A percentile compares a stretch with the other conserved stretches of the same genome.
Conservation (phyloP, 1,284 basidiomycete species). For the Cutaneotrichosporon cavernicola region DNA sequence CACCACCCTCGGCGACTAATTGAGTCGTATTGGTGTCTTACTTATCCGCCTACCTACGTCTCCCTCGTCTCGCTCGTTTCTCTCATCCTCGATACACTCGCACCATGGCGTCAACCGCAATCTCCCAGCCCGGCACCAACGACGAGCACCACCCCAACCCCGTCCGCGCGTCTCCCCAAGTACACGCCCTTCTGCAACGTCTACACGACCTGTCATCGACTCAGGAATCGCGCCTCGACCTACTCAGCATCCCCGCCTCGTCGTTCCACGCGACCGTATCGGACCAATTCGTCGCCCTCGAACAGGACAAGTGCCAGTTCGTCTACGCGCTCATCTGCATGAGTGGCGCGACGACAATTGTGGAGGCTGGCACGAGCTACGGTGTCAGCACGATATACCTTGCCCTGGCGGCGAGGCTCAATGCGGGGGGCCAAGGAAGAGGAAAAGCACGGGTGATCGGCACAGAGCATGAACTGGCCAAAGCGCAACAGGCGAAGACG, state of each 20-base stretch:
- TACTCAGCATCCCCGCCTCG: slow-evolving; percentile 9
- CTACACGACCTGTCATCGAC: slow-evolving; percentile 29
- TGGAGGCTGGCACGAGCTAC: slow-evolving; percentile 40
- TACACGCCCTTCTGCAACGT: slow-evolving; percentile 25
- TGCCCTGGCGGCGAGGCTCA: slow-evolving; percentile 31
- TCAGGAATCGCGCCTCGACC: slow-evolving; percentile 27
- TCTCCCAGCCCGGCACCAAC: slow-evolving; percentile 4
- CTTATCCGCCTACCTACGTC: no score
- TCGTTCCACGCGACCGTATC: slow-evolving; percentile 27
- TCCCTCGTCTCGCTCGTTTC: no score
- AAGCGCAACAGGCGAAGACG: slow-evolving; percentile 25
- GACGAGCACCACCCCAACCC: slow-evolving; percentile 14
- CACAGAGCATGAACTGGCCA: slow-evolving; percentile 36
- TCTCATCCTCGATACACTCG: background rate
- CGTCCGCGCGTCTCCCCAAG: slow-evolving; percentile 19
- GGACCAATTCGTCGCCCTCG: slow-evolving; percentile 41
- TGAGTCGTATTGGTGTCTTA: no score
- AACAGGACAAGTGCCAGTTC: slow-evolving; percentile 39
- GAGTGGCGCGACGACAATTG: slow-evolving; percentile 25
- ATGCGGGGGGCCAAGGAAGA: slow-evolving; percentile 11
- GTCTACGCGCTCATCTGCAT: slow-evolving; percentile 30
- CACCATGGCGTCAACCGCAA: background rate
- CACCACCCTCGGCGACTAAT: no score
- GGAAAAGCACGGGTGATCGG: slow-evolving; percentile 30
- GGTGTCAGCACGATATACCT: slow-evolving; percentile 43